Base-by-base conservation (phyloP, 148 eudicot species). In the Hydrangea macrophylla region DNA sequence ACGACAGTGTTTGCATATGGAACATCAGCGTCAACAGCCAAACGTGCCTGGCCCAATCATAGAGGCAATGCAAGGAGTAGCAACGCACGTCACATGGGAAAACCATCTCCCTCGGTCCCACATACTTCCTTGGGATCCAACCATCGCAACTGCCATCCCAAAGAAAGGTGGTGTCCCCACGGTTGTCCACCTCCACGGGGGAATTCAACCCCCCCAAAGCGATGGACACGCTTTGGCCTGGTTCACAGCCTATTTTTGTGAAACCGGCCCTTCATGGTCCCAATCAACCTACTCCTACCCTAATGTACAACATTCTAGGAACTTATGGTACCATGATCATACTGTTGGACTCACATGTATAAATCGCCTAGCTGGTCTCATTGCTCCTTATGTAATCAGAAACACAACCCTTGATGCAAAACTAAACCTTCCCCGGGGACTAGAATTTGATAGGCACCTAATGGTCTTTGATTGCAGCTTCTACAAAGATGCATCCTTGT, bases 151-250 rank as follows among this genome's bases (percentile, higher is more conserved):
- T 9, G 73, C 67, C 31, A 60, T 20, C 22, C 73, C 73, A 3
- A 60, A 31, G 27, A 18, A 27, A 2, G 67, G 59, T 11, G 73
- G 73, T 3, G 58, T 70, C n/a, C 73, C 73, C 2, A 15, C 59
- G 13, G 73, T 70, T 22, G 73, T 70, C 25, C 73, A 70, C 31
- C 73, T 70, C 31, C 73, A 70, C 59, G 67, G 67, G 39, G 67
- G 73, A n/a, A 59, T 70, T 31, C 58, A 60, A 44, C 67, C 73
- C 15, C 73, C 58, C 2, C 30, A 31, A 2, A 50, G 31, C 9
- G 67, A 70, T 32, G 67, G 67, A 9, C 45, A 45, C n/a, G 40
- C 67, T 0, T 5, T 27, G n/a, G 73, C 73, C 9, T 70, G 73
- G 73, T 70, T 70, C 58, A 70, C 73, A 0, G 25, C 57, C 20